Evolutionary conservation across 2,329 filamentous ascomycete genomes (phyloP), one percentile per base, ranked within the genome.

Genomic region (Purpureocillium lavendulum): DNA sequence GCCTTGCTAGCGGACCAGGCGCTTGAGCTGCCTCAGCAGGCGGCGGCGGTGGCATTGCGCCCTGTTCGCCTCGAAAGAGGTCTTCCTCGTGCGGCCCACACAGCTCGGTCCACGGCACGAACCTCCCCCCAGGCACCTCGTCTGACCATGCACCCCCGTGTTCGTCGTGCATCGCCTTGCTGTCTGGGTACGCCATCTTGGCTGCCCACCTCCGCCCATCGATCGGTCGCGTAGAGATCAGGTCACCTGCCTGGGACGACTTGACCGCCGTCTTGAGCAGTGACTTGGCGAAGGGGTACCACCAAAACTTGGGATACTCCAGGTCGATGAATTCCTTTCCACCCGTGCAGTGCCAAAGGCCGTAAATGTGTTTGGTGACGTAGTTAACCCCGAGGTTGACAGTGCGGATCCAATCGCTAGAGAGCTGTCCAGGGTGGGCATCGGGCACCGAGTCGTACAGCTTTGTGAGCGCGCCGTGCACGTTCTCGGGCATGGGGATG

Each of bases 301-400:
- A 67, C 64, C 64, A 67, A 48, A 64, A 49, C 17, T 50, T 52
- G 13, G 50, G 47, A 43, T 56, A 67, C 46, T 60, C 58, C 1
- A 36, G 18, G 16, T 56, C 46, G 4, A 63, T 40, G 14, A 44
- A 47, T 3, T 53, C 51, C 45, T 67, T 67, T 43, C 49, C 40
- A 8, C 61, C 61, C 0, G 63, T 67, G 45, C 59, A 62, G 47
- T 67, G 64, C 43, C 61, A 58, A 24, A 67, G 39, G 7, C 53
- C 52, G 26, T 59, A 62, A 12, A 63, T 59, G 14, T 56, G 57
- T 30, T 56, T 56, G 12, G 61, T 62, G 39, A 62, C 47, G 13
- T 55, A 49, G 51, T 66, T 66, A 43, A 58, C 55, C 7, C 57
- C 61, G 8, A 67, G 53, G 7, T 50, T 47, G 21, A 58, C 43